Conservation (phyloP, 2,329 filamentous ascomycete genomes). For the Pseudogymnoascus sp. region DNA sequence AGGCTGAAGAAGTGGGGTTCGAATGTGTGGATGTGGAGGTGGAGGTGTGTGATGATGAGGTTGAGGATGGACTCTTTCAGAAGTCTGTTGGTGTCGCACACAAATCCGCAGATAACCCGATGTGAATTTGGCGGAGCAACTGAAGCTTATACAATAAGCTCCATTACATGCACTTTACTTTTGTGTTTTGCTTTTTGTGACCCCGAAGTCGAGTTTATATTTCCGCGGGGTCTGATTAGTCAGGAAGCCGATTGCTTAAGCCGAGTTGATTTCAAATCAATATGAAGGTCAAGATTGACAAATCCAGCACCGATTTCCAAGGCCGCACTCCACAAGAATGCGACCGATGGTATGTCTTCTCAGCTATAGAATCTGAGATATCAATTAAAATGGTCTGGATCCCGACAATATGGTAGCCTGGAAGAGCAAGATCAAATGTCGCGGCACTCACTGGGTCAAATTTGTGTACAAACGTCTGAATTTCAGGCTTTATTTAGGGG, state of each 20-base stretch:
- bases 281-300: not conserved
- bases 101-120: not conserved
- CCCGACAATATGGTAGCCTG: slow-evolving; percentile 5
- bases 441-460: slow-evolving; percentile 11
- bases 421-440: slow-evolving; percentile 13
- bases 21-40: not conserved
- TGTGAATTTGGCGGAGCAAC: not conserved
- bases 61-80: no score
- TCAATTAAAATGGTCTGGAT: not conserved
- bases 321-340: slow-evolving; percentile 13
- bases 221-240: not conserved
- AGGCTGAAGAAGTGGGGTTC: not conserved
- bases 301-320: not conserved
- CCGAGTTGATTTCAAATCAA: not conserved
- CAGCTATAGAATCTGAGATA: not conserved
- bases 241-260: not conserved
- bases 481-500: no score
- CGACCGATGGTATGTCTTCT: slow-evolving; percentile 13
- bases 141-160: no score
- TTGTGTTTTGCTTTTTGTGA: not conserved
- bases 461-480: not conserved
- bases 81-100: no score
- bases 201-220: not conserved
- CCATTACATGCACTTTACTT: not conserved
- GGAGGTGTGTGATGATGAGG: not conserved